Conservation (phyloP, 2,329 filamentous ascomycete species). For the Cladophialophora carrionii region DNA sequence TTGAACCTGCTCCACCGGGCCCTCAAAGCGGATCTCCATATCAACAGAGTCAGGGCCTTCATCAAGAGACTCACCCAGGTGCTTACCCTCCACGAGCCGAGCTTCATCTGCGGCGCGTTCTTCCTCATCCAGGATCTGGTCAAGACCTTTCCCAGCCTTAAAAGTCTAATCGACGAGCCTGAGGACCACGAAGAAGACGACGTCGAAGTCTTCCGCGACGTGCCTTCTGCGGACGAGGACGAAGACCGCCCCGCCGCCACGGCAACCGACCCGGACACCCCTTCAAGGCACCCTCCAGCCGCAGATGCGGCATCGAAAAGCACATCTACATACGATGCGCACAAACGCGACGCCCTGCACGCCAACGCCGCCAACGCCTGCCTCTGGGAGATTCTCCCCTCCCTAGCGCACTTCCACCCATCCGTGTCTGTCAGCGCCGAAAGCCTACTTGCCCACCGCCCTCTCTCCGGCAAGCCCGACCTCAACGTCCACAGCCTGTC, state of each 20-base stretch:
- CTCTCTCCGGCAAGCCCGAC: constrained; percentile 84
- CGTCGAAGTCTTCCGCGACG: constrained; percentile 71
- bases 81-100: constrained; percentile 82
- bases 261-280: constrained; percentile 19
- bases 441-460: constrained; percentile 68
- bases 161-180: constrained; percentile 75
- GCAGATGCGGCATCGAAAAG: constrained; percentile 29
- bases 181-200: constrained; percentile 78
- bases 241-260: not conserved
- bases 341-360: constrained; percentile 88
- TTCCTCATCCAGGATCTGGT: constrained; percentile 85
- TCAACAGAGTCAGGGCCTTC: constrained; percentile 92
- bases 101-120: constrained; percentile 90
- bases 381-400: constrained; percentile 84
- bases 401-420: constrained; percentile 84
- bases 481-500: constrained; percentile 87
- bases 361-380: constrained; percentile 92
- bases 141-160: constrained; percentile 76
- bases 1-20: constrained; percentile 88
- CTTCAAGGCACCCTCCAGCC: constrained; percentile 25
- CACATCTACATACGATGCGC: constrained; percentile 71
- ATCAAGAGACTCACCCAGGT: constrained; percentile 90
- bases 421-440: constrained; percentile 84
- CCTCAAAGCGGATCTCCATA: constrained; percentile 85
- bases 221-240: constrained; percentile 53